These are phyloP conservation scores for Oryza rufipogon DNA, from an alignment of 176 grass and related monocot species.

Conservation along the genomic window DNA sequence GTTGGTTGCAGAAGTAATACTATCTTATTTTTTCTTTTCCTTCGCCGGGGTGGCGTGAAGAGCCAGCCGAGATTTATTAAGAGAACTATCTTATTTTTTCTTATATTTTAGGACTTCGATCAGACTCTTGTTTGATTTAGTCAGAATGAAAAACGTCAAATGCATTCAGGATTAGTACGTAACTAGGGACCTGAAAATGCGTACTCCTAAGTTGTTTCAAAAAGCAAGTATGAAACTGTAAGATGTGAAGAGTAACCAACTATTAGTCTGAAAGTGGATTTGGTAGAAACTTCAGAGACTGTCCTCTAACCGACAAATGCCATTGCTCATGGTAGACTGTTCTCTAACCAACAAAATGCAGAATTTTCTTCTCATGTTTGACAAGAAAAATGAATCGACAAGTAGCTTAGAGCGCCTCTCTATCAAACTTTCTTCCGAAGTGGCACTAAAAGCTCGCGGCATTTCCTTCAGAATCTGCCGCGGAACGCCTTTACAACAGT, in stretches of 20 bases:
- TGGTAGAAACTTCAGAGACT: not conserved
- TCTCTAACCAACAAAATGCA: not conserved
- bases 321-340: not conserved
- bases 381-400: not conserved
- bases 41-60: no score
- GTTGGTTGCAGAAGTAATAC: not conserved
- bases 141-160: not conserved
- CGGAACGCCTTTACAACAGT: not conserved
- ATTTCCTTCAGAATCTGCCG: constrained; percentile 35
- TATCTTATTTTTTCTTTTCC: not conserved
- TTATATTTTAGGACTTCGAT: not conserved
- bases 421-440: not conserved
- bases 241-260: not conserved
- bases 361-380: not conserved
- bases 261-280: not conserved
- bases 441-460: constrained; percentile 9
- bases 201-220: not conserved
- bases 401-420: not conserved
- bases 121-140: not conserved
- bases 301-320: not conserved
- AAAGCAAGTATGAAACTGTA: not conserved
- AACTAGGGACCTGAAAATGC: not conserved
- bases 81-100: not conserved
- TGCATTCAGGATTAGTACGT: not conserved
- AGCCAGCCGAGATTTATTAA: no score